A percentile compares a stretch with the other conserved stretches of the same genome.
Evolutionary conservation across 352 stramenopile genomes (phyloP).

Genomic region (Globisporangium parvum): DNA sequence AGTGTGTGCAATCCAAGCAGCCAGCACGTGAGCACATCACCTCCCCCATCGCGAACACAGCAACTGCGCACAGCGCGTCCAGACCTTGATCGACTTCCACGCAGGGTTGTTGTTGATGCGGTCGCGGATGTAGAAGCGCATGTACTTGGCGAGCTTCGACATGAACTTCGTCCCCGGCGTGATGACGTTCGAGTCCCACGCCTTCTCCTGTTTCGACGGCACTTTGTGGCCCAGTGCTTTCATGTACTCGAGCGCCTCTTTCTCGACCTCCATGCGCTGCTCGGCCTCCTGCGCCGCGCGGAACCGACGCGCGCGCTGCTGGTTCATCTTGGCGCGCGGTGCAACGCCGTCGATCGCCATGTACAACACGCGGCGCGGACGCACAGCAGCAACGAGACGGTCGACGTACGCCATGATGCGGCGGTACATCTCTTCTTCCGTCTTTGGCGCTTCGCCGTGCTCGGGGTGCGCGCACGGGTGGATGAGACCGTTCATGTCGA

Average conservation of each 20-base stretch:
- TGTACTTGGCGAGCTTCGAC: slow-evolving; percentile 88
- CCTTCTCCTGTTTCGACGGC: slow-evolving; percentile 66
- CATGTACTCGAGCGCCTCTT: slow-evolving; percentile 91
- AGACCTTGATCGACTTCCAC: slow-evolving; percentile 93
- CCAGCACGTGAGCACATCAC: not conserved
- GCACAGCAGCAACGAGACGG: slow-evolving; percentile 91
- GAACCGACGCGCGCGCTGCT: slow-evolving; percentile 97
- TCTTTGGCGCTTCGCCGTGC: slow-evolving; percentile 85
- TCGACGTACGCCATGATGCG: slow-evolving; percentile 96
- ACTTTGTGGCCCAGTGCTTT: slow-evolving; percentile 82
- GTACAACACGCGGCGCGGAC: slow-evolving; percentile 95
- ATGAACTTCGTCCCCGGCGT: slow-evolving; percentile 99
- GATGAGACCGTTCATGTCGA: slow-evolving; percentile 99
- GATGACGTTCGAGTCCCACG: slow-evolving; percentile 99
- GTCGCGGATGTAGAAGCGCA: slow-evolving; percentile 92
- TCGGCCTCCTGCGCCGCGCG: slow-evolving; percentile 93
- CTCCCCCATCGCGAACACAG: not conserved
- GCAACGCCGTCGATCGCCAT: slow-evolving; percentile 98
- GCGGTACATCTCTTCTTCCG: slow-evolving; percentile 98
- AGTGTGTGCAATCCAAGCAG: not conserved
- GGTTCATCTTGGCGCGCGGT: slow-evolving; percentile 99
- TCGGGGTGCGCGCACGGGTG: slow-evolving; percentile 98
- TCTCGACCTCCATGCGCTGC: slow-evolving; percentile 91
- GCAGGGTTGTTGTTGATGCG: slow-evolving; percentile 89
- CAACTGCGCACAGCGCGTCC: not conserved